phyloP scores from a whole-genome alignment of 208 protist species.

The Naegleria lovaniensis region DNA sequence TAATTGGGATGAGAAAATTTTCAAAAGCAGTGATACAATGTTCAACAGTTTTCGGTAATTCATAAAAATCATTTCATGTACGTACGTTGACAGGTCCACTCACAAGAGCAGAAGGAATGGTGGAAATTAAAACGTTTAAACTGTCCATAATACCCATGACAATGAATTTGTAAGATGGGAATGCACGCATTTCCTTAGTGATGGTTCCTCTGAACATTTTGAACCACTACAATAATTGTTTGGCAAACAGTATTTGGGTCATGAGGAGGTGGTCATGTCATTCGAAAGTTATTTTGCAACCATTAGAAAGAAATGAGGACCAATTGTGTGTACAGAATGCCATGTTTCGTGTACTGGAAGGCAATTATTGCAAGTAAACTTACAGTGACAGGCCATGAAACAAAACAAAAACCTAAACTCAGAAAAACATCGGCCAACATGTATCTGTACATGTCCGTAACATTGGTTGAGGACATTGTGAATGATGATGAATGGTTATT shows the following conservation, averaged over 20 bases:
- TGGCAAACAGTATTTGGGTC: no score
- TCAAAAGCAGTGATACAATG: no score
- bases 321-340: no score
- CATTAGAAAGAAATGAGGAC: no score
- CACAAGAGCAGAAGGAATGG: not conserved
- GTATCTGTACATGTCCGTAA: not conserved
- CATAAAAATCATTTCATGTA: no score
- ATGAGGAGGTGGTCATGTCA: no score
- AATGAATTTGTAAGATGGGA: slow-evolving; percentile 22
- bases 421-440: not conserved
- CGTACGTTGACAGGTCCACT: not conserved
- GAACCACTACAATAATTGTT: not conserved
- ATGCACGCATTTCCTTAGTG: not conserved
- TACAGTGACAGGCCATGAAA: not conserved
- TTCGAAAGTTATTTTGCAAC: no score
- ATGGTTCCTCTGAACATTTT: not conserved
- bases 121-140: not conserved
- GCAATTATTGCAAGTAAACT: not conserved
- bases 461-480: not conserved
- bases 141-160: slow-evolving; percentile 17
- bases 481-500: not conserved
- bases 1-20: no score
- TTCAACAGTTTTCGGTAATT: no score
- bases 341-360: not conserved
- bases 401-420: not conserved